Percentiles rank a stretch among this genome's conserved stretches.
These are phyloP conservation scores for Paecilomyces formosus DNA, from an alignment of 2,329 filamentous ascomycete species.

Conservation along the genomic window DNA sequence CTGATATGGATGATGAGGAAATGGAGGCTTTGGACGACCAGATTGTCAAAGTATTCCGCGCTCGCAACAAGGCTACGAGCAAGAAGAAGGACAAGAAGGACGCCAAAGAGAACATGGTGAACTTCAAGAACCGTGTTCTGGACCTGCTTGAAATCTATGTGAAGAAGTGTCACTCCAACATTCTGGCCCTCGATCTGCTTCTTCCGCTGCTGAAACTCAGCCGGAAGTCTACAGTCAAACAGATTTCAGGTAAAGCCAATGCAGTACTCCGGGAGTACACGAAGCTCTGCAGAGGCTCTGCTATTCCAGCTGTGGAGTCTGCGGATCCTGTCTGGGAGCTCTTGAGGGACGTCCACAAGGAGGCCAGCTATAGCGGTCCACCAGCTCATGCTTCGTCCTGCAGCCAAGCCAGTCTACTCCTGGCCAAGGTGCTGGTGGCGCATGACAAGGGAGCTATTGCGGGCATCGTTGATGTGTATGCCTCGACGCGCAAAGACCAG, in stretches of 20 bases:
- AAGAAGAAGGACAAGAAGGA: constrained; percentile 81
- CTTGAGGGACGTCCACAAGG: constrained; percentile 60
- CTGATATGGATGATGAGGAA: constrained; percentile 90
- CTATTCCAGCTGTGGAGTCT: constrained; percentile 37
- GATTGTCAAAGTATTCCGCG: constrained; percentile 76
- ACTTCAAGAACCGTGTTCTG: constrained; percentile 90
- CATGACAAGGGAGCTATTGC: constrained; percentile 46
- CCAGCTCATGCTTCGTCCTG: constrained; percentile 67
- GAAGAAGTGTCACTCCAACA: constrained; percentile 64
- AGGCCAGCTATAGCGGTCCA: constrained; percentile 49
- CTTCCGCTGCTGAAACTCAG: constrained; percentile 70
- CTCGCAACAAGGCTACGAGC: constrained; percentile 59
- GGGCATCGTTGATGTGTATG: constrained; percentile 57
- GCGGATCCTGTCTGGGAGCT: constrained; percentile 46
- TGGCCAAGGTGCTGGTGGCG: constrained; percentile 36
- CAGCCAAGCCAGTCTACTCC: constrained; percentile 49
- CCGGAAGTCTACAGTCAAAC: constrained; percentile 67
- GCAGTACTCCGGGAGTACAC: constrained; percentile 67
- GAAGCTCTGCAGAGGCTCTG: constrained; percentile 51
- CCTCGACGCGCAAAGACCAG: constrained; percentile 53
- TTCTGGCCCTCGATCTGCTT: constrained; percentile 61
- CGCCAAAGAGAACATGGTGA: constrained; percentile 79
- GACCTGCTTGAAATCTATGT: constrained; percentile 82
- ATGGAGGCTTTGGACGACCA: constrained; percentile 86
- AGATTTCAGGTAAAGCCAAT: constrained; percentile 65